These are phyloP conservation scores for Mitragyna speciosa DNA, from an alignment of 257 asterid species.

Conservation along the genomic window DNA sequence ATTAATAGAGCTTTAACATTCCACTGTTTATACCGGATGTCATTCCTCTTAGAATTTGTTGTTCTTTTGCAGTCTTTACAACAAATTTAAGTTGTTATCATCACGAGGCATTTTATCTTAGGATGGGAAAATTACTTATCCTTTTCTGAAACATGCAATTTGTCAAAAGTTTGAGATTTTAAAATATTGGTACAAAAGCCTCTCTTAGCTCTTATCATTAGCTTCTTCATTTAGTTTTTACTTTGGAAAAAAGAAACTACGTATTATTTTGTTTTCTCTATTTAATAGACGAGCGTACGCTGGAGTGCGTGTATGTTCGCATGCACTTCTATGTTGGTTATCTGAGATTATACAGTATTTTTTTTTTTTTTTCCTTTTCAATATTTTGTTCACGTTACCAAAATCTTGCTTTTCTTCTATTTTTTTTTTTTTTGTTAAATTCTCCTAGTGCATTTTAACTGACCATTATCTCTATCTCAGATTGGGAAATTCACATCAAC, in stretches of 20 bases:
- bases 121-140: background rate
- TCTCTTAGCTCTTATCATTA: background rate
- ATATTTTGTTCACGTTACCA: too few species aligned
- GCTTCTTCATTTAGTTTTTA: background rate
- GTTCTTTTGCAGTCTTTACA: too few species aligned
- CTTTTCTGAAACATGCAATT: background rate
- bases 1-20: too few species aligned
- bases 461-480: too few species aligned
- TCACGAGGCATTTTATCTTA: background rate
- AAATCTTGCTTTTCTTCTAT: too few species aligned
- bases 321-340: background rate
- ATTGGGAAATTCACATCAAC: too few species aligned
- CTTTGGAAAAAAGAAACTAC: background rate
- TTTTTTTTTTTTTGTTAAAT: too few species aligned
- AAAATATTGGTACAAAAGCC: background rate
- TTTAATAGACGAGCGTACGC: background rate
- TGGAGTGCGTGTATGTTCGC: background rate
- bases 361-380: background rate
- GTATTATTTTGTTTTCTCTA: background rate
- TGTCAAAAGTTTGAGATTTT: too few species aligned
- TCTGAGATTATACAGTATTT: background rate
- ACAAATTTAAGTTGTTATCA: background rate
- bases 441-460: too few species aligned
- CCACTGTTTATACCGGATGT: too few species aligned
- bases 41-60: too few species aligned